phyloP scores from a whole-genome alignment of 768 basidiomycete species.

The Trametes cubensis region DNA sequence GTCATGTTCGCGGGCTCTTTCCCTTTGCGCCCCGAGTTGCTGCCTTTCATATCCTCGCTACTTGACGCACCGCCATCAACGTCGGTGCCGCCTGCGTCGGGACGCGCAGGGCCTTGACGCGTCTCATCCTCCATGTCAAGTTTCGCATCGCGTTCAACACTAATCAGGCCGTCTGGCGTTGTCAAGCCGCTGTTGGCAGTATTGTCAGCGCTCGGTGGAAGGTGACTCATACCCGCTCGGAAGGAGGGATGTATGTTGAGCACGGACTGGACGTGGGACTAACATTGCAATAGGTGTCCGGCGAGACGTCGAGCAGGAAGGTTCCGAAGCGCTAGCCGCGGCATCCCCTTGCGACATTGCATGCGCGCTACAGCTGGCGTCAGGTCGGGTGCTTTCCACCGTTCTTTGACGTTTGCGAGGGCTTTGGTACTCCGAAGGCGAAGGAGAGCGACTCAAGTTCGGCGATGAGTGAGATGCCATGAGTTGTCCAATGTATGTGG shows the following conservation, averaged over 20 bases:
- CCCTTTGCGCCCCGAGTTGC: neutral
- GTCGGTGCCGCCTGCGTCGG: constrained; percentile 1
- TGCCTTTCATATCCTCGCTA: constrained; percentile 6
- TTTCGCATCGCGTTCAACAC: neutral
- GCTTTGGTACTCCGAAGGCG: constrained; percentile 6
- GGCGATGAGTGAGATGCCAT: neutral
- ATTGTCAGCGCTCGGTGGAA: neutral
- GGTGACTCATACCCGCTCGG: neutral
- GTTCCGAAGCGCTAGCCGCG: neutral
- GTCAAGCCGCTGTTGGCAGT: neutral
- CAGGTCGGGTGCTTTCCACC: neutral
- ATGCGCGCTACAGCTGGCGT: neutral
- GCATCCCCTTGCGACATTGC: neutral
- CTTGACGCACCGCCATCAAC: neutral
- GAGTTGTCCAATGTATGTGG: neutral
- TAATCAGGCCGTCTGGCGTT: neutral
- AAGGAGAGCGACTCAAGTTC: neutral
- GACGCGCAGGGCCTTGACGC: constrained; percentile 6
- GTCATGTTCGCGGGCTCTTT: constrained; percentile 9
- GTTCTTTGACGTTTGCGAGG: constrained; percentile 27
- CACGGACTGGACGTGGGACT: neutral
- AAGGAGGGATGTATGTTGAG: neutral
- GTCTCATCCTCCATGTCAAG: constrained; percentile 6
- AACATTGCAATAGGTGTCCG: neutral
- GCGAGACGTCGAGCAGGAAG: neutral